Evolutionary conservation across 2,329 filamentous ascomycete species (phyloP).

Genomic region (Epichloe aotearoae): DNA sequence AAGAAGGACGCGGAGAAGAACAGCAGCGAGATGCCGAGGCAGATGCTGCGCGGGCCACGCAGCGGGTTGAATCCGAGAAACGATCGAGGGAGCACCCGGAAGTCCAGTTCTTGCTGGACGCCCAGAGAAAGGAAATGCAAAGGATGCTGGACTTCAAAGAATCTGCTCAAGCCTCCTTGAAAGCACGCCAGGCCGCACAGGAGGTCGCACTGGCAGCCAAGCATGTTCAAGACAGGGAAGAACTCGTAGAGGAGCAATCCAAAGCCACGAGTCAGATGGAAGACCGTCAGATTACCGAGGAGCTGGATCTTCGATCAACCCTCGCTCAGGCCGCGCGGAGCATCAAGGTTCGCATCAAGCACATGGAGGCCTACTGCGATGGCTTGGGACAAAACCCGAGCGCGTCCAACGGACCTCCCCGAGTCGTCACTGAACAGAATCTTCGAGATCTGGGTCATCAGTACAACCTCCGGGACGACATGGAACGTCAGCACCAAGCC

Average conservation of each 20-base stretch:
- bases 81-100: constrained; percentile 30
- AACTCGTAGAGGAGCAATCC: constrained; percentile 41
- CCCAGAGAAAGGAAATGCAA: constrained; percentile 37
- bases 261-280: constrained; percentile 43
- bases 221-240: constrained; percentile 33
- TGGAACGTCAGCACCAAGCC: constrained; percentile 44
- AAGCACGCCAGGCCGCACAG: constrained; percentile 33
- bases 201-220: constrained; percentile 33
- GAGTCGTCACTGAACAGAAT: constrained; percentile 46
- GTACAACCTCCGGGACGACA: constrained; percentile 45
- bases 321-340: constrained; percentile 45
- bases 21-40: constrained; percentile 31
- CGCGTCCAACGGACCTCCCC: constrained; percentile 25
- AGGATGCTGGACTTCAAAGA: constrained; percentile 38
- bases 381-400: constrained; percentile 30
- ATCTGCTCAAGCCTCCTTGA: constrained; percentile 36
- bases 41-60: constrained; percentile 32
- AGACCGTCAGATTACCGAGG: constrained; percentile 47
- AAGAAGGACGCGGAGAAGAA: constrained; percentile 38
- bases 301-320: constrained; percentile 42
- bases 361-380: constrained; percentile 55
- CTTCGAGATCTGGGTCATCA: constrained; percentile 46
- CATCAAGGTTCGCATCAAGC: constrained; percentile 43
- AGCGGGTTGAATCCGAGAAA: constrained; percentile 32
- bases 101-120: constrained; percentile 29